Evolutionary conservation across 2,329 filamentous ascomycete genomes (phyloP).

Genomic region (Sclerotinia sclerotiorum): DNA sequence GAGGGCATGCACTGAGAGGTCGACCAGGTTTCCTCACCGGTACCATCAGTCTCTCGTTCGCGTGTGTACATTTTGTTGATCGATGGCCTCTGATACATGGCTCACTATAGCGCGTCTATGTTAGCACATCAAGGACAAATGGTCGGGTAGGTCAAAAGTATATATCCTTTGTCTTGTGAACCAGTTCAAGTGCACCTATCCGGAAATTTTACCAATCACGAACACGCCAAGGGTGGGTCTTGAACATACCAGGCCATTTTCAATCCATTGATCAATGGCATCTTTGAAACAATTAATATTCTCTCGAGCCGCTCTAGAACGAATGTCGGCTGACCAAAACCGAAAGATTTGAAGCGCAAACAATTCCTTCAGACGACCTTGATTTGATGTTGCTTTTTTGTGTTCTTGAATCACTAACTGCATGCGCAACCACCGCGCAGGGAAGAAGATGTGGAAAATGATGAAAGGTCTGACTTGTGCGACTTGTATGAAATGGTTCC

Average conservation of each 20-base stretch:
- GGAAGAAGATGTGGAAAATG: neutral
- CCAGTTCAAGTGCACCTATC: neutral
- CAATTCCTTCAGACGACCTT: conserved; percentile 26
- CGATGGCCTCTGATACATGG: conserved; percentile 75
- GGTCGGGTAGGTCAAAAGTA: neutral
- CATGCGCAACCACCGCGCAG: conserved; percentile 27
- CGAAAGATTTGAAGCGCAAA: conserved; percentile 28
- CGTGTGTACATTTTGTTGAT: conserved; percentile 72
- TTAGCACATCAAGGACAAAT: conserved; percentile 27
- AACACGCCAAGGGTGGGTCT: neutral
- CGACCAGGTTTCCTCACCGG: conserved; percentile 71
- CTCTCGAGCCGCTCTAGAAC: conserved; percentile 21
- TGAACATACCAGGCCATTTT: conserved; percentile 70
- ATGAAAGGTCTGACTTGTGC: conserved; percentile 8
- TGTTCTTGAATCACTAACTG: conserved; percentile 23
- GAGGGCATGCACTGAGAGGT: conserved; percentile 68
- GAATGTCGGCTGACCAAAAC: conserved; percentile 28
- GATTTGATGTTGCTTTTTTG: conserved; percentile 22
- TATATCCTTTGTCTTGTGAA: neutral
- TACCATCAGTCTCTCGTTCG: conserved; percentile 65
- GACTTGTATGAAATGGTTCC: neutral
- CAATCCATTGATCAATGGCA: conserved; percentile 68
- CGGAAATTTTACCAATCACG: neutral
- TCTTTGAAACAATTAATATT: conserved; percentile 41
- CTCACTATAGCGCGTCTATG: conserved; percentile 49